These are phyloP conservation scores for Sporobolomyces pararoseus DNA, from an alignment of 768 basidiomycete genomes.

Conservation along the genomic window DNA sequence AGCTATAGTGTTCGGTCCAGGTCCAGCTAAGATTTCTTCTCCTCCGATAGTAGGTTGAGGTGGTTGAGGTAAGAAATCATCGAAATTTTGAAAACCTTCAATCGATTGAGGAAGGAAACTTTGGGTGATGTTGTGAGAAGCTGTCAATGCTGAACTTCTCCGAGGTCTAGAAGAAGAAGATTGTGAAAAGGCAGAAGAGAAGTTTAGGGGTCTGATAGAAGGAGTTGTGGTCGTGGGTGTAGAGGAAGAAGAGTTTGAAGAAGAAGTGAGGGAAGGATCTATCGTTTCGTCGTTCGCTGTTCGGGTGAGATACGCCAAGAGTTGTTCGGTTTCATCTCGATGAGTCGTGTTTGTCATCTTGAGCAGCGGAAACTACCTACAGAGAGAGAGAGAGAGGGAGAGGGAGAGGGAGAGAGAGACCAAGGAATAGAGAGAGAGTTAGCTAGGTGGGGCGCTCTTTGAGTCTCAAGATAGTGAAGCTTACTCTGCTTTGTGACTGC, in stretches of 20 bases:
- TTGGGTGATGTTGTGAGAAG: background rate
- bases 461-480: no score
- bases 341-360: no score
- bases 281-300: background rate
- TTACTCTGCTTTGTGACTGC: no score
- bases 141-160: background rate
- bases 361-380: no score
- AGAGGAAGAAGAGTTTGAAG: background rate
- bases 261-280: background rate
- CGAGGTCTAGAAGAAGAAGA: background rate
- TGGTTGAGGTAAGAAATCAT: background rate
- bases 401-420: no score
- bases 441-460: no score
- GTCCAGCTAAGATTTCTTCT: conserved; percentile 1
- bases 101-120: background rate
- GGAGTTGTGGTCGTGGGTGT: background rate
- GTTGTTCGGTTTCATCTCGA: no score
- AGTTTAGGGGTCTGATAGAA: background rate
- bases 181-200: conserved; percentile 1
- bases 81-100: background rate
- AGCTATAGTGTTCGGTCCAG: conserved; percentile 1
- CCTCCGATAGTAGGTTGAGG: no score
- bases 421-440: no score
- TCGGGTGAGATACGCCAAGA: no score
- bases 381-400: no score